Percentiles rank a stretch among this genome's conserved stretches.
These are phyloP conservation scores for Trichoderma atrobrunneum DNA, from an alignment of 2,329 filamentous ascomycete genomes.

Conservation along the genomic window DNA sequence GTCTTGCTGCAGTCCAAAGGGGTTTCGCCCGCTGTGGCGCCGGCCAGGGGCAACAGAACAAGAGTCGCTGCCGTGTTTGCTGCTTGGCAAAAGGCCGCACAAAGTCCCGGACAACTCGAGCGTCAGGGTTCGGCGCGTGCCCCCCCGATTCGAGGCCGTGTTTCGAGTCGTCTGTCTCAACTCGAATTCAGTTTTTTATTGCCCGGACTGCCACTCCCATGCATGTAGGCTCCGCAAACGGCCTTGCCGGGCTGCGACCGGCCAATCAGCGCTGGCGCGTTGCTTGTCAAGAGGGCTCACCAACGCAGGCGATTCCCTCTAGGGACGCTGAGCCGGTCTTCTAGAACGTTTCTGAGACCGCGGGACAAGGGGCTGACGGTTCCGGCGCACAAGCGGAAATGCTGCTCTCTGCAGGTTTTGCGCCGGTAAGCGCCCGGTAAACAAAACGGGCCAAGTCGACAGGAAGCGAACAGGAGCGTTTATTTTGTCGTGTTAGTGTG, in stretches of 20 bases:
- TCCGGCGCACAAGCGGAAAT: slow-evolving; percentile 20
- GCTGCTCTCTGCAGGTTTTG: neutral
- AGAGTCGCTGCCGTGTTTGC: neutral
- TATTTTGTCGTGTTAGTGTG: neutral
- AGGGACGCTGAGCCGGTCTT: slow-evolving; percentile 22
- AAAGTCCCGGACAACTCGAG: neutral
- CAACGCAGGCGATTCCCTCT: slow-evolving; percentile 9
- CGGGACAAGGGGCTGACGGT: slow-evolving; percentile 27
- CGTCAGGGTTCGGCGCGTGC: neutral
- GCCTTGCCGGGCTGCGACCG: neutral
- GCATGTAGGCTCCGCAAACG: neutral
- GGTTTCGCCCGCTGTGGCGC: slow-evolving; percentile 16
- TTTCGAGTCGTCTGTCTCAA: neutral
- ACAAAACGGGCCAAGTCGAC: neutral
- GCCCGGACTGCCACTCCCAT: neutral
- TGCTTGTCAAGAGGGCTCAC: neutral
- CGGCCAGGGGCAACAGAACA: neutral
- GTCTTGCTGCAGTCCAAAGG: slow-evolving; percentile 17
- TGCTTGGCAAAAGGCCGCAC: neutral
- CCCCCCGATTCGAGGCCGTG: neutral
- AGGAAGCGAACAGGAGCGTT: neutral
- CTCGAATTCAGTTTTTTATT: neutral
- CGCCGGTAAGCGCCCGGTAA: slow-evolving; percentile 12
- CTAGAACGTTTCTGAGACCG: slow-evolving; percentile 32
- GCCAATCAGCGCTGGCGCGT: slow-evolving; percentile 1